A percentile compares a stretch with the other conserved stretches of the same genome.
Evolutionary conservation across 495 filamentous ascomycete species (phyloP).

Genomic region (Choiromyces venosus): DNA sequence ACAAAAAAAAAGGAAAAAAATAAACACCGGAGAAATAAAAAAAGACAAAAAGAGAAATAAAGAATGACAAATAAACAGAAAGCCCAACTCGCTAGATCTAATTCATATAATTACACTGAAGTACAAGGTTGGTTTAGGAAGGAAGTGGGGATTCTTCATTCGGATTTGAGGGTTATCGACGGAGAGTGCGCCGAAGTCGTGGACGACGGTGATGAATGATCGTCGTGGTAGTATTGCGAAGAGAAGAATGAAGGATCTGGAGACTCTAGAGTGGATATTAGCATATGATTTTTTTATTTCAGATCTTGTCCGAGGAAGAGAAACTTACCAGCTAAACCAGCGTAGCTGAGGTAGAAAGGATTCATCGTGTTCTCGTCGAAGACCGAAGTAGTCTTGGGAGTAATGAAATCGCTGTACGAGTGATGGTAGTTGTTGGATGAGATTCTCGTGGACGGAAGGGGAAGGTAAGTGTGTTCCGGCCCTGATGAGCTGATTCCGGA

Average conservation of each 20-base stretch:
- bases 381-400: constrained; percentile 53
- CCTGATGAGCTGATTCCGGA: constrained; percentile 59
- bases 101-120: constrained; percentile 1
- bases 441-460: constrained; percentile 61
- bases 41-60: not conserved
- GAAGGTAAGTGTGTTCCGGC: constrained; percentile 64
- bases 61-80: not conserved
- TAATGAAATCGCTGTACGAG: constrained; percentile 51
- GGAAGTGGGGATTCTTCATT: not conserved
- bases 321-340: constrained; percentile 59
- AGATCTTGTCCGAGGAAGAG: constrained; percentile 20
- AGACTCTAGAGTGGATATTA: constrained; percentile 14
- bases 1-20: not conserved
- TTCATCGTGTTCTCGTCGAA: constrained; percentile 62
- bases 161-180: constrained; percentile 25
- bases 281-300: not conserved
- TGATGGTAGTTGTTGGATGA: constrained; percentile 59
- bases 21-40: not conserved
- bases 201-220: constrained; percentile 31
- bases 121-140: not conserved
- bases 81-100: not conserved
- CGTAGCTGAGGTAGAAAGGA: constrained; percentile 71
- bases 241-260: constrained; percentile 36
- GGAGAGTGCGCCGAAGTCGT: constrained; percentile 32
- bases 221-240: constrained; percentile 33